These are phyloP conservation scores for Coemansia guatemalensis DNA, from an alignment of 192 early-diverging fungal species.

Conservation along the genomic window DNA sequence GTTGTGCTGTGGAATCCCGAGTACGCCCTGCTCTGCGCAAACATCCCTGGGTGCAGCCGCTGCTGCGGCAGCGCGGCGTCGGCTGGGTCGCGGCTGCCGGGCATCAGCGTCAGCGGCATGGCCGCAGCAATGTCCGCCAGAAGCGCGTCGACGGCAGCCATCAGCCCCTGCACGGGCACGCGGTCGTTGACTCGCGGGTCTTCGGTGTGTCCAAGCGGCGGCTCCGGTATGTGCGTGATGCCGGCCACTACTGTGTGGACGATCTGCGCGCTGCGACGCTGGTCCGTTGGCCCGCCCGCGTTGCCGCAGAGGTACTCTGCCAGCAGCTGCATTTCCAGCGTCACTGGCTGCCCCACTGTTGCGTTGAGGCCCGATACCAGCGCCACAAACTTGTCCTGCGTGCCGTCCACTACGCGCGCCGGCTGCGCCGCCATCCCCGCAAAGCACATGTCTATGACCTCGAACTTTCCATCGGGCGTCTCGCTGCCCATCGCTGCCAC, in stretches of 20 bases:
- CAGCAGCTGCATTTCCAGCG: conserved; percentile 69
- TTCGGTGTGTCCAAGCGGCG: conserved; percentile 49
- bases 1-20: conserved; percentile 69
- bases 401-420: conserved; percentile 21
- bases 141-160: conserved; percentile 62
- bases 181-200: conserved; percentile 53
- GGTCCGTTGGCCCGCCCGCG: conserved; percentile 59
- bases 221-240: conserved; percentile 49
- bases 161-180: conserved; percentile 46
- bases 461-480: conserved; percentile 74
- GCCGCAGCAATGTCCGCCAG: conserved; percentile 62
- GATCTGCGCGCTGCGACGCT: conserved; percentile 59
- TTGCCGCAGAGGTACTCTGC: conserved; percentile 79
- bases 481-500: conserved; percentile 80
- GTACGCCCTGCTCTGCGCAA: conserved; percentile 59
- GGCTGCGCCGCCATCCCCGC: conserved; percentile 63
- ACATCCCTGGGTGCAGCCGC: conserved; percentile 72
- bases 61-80: conserved; percentile 83
- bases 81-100: conserved; percentile 78
- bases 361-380: conserved; percentile 80
- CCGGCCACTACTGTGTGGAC: conserved; percentile 77
- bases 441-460: conserved; percentile 81
- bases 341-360: conserved; percentile 34
- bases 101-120: conserved; percentile 75
- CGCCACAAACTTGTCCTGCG: conserved; percentile 66